These are phyloP conservation scores for Syzygium jambos DNA, from an alignment of 345 rosid species.

Conservation along the genomic window DNA sequence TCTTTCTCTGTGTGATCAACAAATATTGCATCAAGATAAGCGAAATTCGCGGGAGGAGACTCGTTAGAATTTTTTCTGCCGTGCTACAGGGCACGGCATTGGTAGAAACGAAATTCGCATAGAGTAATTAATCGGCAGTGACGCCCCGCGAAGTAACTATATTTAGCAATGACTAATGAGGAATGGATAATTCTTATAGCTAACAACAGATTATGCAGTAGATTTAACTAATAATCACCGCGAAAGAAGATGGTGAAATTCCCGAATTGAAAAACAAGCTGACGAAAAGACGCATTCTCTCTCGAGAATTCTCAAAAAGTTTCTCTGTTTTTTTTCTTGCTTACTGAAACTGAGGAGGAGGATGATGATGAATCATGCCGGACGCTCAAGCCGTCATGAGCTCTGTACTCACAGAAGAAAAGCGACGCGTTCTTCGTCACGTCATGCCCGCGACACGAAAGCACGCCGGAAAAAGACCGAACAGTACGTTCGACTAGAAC, in stretches of 20 bases:
- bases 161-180: too few species aligned
- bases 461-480: not conserved
- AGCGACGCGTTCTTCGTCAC: not conserved
- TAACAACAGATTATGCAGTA: too few species aligned
- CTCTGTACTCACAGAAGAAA: not conserved
- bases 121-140: too few species aligned
- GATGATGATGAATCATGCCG: not conserved
- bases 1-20: slow-evolving; percentile 38
- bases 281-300: too few species aligned
- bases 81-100: too few species aligned
- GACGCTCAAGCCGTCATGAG: not conserved
- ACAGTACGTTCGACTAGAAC: not conserved
- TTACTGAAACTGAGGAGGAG: not conserved
- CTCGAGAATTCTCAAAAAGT: too few species aligned
- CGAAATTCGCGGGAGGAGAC: not conserved
- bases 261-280: too few species aligned
- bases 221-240: too few species aligned
- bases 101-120: too few species aligned
- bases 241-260: too few species aligned
- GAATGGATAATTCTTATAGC: too few species aligned
- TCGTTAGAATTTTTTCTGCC: not conserved
- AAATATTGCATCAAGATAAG: not conserved
- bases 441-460: not conserved
- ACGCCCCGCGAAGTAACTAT: too few species aligned
- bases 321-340: not conserved